These are phyloP conservation scores for Pseudocercospora vitis DNA, from an alignment of 2,329 filamentous ascomycete genomes.

Conservation along the genomic window DNA sequence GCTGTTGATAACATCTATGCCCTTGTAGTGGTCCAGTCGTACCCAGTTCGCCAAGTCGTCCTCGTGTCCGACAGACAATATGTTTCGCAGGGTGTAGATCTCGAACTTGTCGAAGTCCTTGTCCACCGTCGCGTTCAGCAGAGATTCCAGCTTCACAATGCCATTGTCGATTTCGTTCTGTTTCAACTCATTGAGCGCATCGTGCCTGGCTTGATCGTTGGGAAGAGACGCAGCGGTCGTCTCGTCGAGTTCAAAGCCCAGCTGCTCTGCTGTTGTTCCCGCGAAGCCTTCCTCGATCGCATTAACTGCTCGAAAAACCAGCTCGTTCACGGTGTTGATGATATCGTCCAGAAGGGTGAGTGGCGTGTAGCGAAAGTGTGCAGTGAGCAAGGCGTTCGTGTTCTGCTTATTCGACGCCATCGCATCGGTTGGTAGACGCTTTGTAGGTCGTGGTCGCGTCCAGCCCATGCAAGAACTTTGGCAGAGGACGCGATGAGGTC, in stretches of 20 bases:
- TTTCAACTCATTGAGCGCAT: conserved; percentile 38
- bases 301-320: conserved; percentile 85
- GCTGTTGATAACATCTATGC: conserved; percentile 33
- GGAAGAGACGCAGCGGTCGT: conserved; percentile 16
- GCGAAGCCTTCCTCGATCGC: conserved; percentile 82
- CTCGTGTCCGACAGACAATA: conserved; percentile 50
- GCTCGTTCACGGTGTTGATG: conserved; percentile 92
- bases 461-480: no score
- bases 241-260: conserved; percentile 65
- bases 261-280: conserved; percentile 67
- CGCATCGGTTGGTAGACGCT: no score
- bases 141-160: conserved; percentile 50
- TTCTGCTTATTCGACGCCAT: conserved; percentile 50
- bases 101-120: conserved; percentile 54
- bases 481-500: no score
- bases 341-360: conserved; percentile 94
- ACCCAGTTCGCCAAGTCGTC: conserved; percentile 73
- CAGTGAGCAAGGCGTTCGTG: conserved; percentile 71
- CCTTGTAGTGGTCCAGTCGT: conserved; percentile 80
- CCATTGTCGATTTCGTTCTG: conserved; percentile 75
- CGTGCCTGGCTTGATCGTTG: conserved; percentile 33
- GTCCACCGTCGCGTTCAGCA: conserved; percentile 52
- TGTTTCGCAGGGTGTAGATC: conserved; percentile 85
- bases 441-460: no score
- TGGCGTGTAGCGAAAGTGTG: conserved; percentile 93